These are phyloP conservation scores for Calonectria pauciramosa DNA, from an alignment of 2,329 filamentous ascomycete species.

Conservation along the genomic window DNA sequence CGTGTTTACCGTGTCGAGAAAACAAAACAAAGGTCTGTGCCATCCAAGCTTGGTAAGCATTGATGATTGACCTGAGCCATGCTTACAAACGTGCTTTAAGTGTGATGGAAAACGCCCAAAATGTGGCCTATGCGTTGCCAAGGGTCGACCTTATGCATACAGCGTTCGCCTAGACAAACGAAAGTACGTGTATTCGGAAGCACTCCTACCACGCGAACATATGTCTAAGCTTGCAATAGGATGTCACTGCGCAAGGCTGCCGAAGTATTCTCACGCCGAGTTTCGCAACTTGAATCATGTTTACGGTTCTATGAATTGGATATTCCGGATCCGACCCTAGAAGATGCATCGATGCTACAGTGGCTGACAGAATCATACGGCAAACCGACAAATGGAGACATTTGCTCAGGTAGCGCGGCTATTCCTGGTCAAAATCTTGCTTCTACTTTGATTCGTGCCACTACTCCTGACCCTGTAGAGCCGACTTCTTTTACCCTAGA, in stretches of 20 bases:
- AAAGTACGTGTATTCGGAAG: background rate
- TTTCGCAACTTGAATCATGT: background rate
- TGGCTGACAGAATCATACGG: background rate
- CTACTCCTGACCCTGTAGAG: background rate
- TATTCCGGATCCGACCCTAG: background rate
- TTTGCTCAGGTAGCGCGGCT: background rate
- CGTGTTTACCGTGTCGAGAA: background rate
- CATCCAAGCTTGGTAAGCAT: background rate
- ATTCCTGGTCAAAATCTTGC: background rate
- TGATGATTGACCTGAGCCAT: background rate
- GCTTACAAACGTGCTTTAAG: background rate
- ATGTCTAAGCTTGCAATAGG: background rate
- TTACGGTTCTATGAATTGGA: background rate
- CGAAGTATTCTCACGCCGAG: background rate
- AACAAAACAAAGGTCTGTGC: background rate
- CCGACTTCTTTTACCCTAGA: background rate
- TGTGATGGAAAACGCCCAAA: background rate
- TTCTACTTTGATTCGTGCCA: background rate
- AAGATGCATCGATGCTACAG: background rate
- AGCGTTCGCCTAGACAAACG: background rate
- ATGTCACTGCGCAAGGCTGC: background rate
- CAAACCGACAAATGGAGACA: background rate
- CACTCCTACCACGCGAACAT: background rate
- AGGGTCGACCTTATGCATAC: background rate
- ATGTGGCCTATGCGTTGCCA: background rate